Conservation (phyloP, 805 yeast species). For the Yarrowia sp. region DNA sequence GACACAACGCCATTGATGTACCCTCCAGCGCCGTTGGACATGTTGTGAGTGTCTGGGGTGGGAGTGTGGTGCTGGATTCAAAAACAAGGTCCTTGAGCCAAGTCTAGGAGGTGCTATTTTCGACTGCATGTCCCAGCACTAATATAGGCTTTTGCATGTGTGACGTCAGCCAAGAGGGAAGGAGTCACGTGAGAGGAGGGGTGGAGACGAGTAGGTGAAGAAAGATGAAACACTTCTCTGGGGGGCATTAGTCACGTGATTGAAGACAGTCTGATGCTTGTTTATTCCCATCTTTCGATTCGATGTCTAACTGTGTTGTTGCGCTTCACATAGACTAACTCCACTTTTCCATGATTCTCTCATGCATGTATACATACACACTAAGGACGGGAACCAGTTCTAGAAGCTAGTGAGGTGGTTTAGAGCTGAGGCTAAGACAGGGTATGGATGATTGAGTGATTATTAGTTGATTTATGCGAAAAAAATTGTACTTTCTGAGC, state of each 20-base stretch:
- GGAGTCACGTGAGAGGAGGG: constrained; percentile 2
- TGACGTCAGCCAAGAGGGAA: constrained; percentile 27
- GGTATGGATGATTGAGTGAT: too few species aligned
- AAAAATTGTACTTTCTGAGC: too few species aligned
- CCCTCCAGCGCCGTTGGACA: constrained; percentile 38
- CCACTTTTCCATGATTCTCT: not conserved
- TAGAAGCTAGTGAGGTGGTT: not conserved
- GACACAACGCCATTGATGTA: constrained; percentile 34
- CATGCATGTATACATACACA: not conserved
- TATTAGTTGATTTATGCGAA: too few species aligned
- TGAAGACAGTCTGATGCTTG: too few species aligned
- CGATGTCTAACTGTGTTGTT: too few species aligned
- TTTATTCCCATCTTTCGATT: too few species aligned
- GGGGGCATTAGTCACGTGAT: not conserved
- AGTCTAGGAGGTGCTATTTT: constrained; percentile 19
- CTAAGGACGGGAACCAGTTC: not conserved
- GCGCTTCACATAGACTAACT: too few species aligned
- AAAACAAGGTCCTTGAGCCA: not conserved
- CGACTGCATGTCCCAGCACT: constrained; percentile 29
- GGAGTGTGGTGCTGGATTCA: not conserved
- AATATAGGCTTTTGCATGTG: constrained; percentile 32
- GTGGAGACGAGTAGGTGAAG: too few species aligned
- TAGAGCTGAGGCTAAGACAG: too few species aligned
- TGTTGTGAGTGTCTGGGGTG: constrained; percentile 9
- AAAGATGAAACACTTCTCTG: not conserved